Evolutionary conservation across 306 rosid genomes (phyloP).

Genomic region (Adenanthera pavonina): DNA sequence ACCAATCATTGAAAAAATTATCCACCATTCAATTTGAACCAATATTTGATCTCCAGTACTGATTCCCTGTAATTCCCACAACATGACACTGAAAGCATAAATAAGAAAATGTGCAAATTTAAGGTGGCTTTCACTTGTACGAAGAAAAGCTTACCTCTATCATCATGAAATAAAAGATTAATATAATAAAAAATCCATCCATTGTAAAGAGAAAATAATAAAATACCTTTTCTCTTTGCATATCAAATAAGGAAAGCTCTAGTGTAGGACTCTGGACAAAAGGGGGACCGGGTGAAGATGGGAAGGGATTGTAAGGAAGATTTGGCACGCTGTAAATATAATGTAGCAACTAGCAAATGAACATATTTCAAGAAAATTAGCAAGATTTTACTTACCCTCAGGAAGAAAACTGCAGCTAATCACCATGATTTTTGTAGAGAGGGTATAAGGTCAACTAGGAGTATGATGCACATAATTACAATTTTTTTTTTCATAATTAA

Average conservation of each 20-base stretch:
- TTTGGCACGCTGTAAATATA: background rate
- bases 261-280: background rate
- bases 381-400: background rate
- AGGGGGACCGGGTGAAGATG: background rate
- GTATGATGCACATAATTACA: conserved; percentile 14
- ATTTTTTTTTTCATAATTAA: background rate
- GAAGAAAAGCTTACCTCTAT: background rate
- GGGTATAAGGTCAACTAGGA: background rate
- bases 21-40: background rate
- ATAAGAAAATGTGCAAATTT: background rate
- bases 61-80: background rate
- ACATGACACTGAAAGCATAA: background rate
- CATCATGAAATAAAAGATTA: background rate
- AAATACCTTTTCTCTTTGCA: background rate
- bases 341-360: background rate
- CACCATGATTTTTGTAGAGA: background rate
- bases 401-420: background rate
- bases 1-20: background rate
- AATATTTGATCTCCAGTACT: background rate
- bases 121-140: background rate
- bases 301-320: background rate
- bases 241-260: background rate
- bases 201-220: background rate
- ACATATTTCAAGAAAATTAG: background rate
- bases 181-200: background rate